These are phyloP conservation scores for Taphrina populina DNA, from an alignment of 1,139 yeast species.

Conservation along the genomic window DNA sequence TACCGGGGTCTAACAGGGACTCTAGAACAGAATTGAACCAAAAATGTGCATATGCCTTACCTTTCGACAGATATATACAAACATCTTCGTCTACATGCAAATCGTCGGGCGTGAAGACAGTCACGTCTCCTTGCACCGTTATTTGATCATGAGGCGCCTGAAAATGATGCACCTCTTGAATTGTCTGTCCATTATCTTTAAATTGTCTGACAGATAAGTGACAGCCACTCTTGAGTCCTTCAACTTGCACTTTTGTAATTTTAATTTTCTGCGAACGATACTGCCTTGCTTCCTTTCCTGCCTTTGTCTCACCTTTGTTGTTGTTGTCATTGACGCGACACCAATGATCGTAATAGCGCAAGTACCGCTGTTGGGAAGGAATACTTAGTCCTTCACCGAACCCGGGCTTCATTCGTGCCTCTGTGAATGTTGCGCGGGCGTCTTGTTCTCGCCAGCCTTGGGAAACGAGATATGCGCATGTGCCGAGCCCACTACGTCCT, in stretches of 20 bases:
- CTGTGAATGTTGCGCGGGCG: slow-evolving; percentile 57
- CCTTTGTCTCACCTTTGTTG: slow-evolving; percentile 36
- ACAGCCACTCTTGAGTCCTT: slow-evolving; percentile 42
- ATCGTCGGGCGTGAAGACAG: slow-evolving; percentile 17
- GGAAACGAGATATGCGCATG: slow-evolving; percentile 68
- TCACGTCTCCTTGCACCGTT: not conserved
- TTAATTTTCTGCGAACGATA: slow-evolving; percentile 40
- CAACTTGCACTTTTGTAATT: slow-evolving; percentile 42
- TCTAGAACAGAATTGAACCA: slow-evolving; percentile 48
- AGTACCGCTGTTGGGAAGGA: slow-evolving; percentile 63
- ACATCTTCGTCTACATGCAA: slow-evolving; percentile 38
- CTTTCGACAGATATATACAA: slow-evolving; percentile 37
- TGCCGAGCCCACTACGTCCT: slow-evolving; percentile 81
- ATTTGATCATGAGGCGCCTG: slow-evolving; percentile 8
- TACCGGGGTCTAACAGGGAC: slow-evolving; percentile 35
- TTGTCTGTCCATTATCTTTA: slow-evolving; percentile 38
- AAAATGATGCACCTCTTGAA: slow-evolving; percentile 40
- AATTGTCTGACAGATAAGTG: slow-evolving; percentile 41
- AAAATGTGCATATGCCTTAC: slow-evolving; percentile 37
- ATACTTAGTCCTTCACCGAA: slow-evolving; percentile 72
- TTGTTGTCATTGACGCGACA: too few species aligned
- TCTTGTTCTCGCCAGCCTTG: slow-evolving; percentile 47
- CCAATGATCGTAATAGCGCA: slow-evolving; percentile 58
- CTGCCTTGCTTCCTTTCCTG: too few species aligned
- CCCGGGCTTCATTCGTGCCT: slow-evolving; percentile 57